Evolutionary conservation across 768 basidiomycete genomes (phyloP), one percentile per base, ranked within the genome.

Genomic region (Ephemerocybe angulata): DNA sequence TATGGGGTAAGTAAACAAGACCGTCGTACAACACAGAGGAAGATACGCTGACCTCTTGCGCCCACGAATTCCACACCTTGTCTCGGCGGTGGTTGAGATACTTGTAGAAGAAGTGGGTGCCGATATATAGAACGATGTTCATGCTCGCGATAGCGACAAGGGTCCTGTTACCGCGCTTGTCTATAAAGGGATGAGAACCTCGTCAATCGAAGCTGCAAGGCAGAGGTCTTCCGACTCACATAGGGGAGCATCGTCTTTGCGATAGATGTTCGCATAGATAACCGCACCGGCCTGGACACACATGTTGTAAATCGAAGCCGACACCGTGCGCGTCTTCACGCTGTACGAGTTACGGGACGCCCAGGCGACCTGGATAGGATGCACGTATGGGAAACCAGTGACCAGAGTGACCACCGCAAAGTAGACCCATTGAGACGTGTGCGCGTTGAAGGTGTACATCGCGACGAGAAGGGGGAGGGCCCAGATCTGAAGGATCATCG

Each of bases 241-340:
- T 15, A 76, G 64, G 38, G 71, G 72, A 54, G 76, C 76, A 54
- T 84, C 83, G 53, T 80, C 77, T 5, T 67, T 63, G 22, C 75
- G 72, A 58, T 86, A 86, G 43, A 86, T 78, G 59, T 86, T 81
- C 15, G 78, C 74, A 58, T 76, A 76, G 33, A 79, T 67, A 30
- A 84, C 77, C 17, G 69, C 73, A 17, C 79, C 79, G 3, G 78
- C 77, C 64, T 85, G 83, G n/a, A 84, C 81, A 57, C 78, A 80
- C 76, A 86, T 83, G 59, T 85, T 87, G 65, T 87, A 86, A 25
- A 83, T 67, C 52, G 73, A 74, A 4, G 76, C 76, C 17, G 74
- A 76, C n/a, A 77, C 63, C 3, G 76, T 77, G 51, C 84, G 70
- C 5, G 78, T 83, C 40, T 78, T 68, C 2, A 86, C 86, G 50